phyloP scores from a whole-genome alignment of 495 filamentous ascomycete species.

The Penicillium subrubescens region DNA sequence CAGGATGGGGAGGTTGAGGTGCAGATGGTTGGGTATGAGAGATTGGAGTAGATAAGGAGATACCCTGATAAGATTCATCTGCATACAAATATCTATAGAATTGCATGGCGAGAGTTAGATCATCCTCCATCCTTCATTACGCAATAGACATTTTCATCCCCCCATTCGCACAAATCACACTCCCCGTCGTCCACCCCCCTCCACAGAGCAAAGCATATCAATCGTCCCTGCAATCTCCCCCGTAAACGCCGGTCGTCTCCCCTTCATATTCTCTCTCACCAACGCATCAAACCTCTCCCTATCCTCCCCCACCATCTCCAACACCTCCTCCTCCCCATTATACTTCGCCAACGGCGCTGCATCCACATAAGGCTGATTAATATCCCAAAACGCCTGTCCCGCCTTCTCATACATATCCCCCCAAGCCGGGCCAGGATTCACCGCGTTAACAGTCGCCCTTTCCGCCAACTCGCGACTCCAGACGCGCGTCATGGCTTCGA shows the following conservation, averaged over 20 bases:
- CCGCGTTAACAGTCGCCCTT: constrained; percentile 69
- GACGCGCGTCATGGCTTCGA: constrained; percentile 79
- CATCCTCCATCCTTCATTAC: too few relatives aligned
- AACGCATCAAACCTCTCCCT: not conserved
- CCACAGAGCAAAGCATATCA: constrained; percentile 69
- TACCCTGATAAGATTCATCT: too few relatives aligned
- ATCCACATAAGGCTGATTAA: constrained; percentile 27
- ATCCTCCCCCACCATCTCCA: not conserved
- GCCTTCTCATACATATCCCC: constrained; percentile 42
- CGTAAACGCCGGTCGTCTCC: constrained; percentile 36
- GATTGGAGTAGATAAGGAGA: constrained; percentile 15
- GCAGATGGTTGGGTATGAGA: constrained; percentile 50
- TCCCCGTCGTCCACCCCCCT: constrained; percentile 75
- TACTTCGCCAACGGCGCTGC: constrained; percentile 30
- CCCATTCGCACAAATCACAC: constrained; percentile 73
- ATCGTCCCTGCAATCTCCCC: constrained; percentile 74
- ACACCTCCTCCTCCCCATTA: not conserved
- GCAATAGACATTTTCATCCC: constrained; percentile 25
- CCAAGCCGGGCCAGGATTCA: constrained; percentile 64
- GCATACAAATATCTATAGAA: not conserved
- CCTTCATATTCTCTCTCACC: not conserved
- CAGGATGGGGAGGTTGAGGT: constrained; percentile 45
- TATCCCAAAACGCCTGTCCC: constrained; percentile 17
- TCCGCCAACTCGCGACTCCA: constrained; percentile 75
- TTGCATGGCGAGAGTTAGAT: too few relatives aligned